Percentiles rank a stretch among this genome's conserved stretches.
Conservation (phyloP, 2,329 filamentous ascomycete species). For the Blumeria hordei region DNA sequence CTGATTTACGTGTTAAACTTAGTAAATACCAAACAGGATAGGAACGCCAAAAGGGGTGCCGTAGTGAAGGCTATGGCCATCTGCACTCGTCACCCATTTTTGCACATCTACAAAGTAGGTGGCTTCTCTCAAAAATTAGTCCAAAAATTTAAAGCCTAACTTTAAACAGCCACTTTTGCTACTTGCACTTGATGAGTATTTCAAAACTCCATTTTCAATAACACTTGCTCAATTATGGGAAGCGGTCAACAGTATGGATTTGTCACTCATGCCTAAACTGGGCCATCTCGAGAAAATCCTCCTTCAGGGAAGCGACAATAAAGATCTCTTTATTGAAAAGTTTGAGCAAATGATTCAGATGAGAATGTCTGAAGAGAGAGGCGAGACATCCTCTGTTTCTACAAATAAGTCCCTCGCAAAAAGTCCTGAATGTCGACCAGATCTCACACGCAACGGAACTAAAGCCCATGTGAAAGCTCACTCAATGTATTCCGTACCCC, state of each 20-base stretch:
- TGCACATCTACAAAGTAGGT: conserved; percentile 89
- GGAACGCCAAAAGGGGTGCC: conserved; percentile 73
- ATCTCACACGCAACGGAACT: conserved; percentile 29
- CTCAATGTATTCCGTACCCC: conserved; percentile 49
- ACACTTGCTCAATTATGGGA: conserved; percentile 76
- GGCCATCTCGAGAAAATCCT: conserved; percentile 67
- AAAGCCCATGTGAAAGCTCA: conserved; percentile 37
- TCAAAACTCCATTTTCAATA: conserved; percentile 70
- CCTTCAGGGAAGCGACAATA: conserved; percentile 72
- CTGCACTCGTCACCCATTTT: conserved; percentile 86
- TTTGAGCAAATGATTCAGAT: conserved; percentile 87
- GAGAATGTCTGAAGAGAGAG: conserved; percentile 42
- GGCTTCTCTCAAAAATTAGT: too few species aligned
- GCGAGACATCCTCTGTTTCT: conserved; percentile 18
- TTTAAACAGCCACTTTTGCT: conserved; percentile 50
- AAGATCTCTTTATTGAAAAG: conserved; percentile 92
- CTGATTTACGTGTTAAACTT: conserved; percentile 92
- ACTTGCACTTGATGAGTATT: conserved; percentile 86
- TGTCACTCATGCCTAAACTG: conserved; percentile 74
- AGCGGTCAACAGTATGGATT: conserved; percentile 87
- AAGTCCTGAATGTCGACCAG: conserved; percentile 18
- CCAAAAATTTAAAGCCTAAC: background rate
- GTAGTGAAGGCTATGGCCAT: conserved; percentile 98
- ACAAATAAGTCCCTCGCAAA: conserved; percentile 24
- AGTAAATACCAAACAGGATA: conserved; percentile 95